Evolutionary conservation across 2,329 filamentous ascomycete genomes (phyloP).

Genomic region (Lasiodiplodia citricola): DNA sequence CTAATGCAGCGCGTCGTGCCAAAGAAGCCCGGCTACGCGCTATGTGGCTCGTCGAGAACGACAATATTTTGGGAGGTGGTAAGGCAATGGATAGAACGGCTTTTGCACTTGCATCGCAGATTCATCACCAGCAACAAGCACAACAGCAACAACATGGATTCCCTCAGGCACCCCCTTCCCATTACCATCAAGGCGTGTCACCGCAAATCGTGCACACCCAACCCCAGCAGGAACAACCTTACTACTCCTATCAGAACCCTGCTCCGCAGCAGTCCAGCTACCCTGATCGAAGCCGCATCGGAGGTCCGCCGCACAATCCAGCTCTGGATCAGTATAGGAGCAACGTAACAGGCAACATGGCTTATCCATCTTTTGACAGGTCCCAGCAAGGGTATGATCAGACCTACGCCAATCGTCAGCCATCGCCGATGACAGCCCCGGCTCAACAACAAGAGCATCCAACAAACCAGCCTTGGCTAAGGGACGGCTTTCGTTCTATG

Average conservation of each 20-base stretch:
- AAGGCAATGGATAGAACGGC: background rate
- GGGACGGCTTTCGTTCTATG: background rate
- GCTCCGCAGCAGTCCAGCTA: background rate
- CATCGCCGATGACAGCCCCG: background rate
- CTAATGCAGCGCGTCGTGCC: background rate
- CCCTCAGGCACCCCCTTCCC: background rate
- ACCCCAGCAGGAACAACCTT: background rate
- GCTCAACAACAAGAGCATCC: background rate
- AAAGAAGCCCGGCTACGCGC: background rate
- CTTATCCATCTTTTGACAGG: too few relatives aligned
- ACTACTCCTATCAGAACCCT: background rate
- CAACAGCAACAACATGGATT: background rate
- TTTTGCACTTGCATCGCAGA: background rate
- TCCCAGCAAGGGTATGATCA: background rate
- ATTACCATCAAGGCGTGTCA: background rate
- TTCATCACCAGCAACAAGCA: background rate
- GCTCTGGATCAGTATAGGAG: background rate
- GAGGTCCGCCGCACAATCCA: background rate
- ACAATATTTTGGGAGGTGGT: background rate
- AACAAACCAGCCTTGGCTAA: background rate
- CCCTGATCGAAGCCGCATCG: background rate
- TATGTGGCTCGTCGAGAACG: background rate
- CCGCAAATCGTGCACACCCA: background rate
- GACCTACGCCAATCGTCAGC: background rate
- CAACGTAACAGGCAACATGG: background rate